These are phyloP conservation scores for Colletotrichum scovillei DNA, from an alignment of 2,329 filamentous ascomycete species.

Conservation along the genomic window DNA sequence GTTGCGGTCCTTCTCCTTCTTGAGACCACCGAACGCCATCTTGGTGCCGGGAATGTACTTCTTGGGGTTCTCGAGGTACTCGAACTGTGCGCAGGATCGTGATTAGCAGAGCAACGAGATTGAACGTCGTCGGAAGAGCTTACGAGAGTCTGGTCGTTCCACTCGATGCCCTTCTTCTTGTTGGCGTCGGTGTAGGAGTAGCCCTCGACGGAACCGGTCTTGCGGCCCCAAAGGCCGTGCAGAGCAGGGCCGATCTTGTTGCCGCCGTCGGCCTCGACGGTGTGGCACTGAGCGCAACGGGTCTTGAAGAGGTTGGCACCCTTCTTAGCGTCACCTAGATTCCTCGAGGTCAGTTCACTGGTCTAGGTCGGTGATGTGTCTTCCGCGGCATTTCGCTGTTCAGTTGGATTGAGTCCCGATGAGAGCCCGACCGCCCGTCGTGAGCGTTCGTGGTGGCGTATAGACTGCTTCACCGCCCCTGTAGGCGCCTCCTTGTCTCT, in stretches of 20 bases:
- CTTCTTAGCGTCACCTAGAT: constrained; percentile 89
- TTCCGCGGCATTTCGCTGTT: constrained; percentile 9
- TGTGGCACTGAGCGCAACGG: constrained; percentile 98
- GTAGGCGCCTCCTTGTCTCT: constrained; percentile 6
- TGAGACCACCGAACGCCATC: constrained; percentile 99
- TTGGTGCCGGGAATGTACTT: constrained; percentile 99
- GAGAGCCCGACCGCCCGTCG: neutral
- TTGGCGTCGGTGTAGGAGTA: constrained; percentile 99
- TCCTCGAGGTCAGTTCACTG: constrained; percentile 31
- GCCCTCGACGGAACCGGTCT: constrained; percentile 90
- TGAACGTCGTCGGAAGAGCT: constrained; percentile 42
- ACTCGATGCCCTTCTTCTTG: constrained; percentile 94
- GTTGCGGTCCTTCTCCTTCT: constrained; percentile 99
- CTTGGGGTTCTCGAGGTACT: constrained; percentile 99
- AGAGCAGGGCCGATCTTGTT: constrained; percentile 99
- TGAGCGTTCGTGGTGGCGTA: neutral
- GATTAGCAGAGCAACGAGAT: constrained; percentile 33
- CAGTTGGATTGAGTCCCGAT: neutral
- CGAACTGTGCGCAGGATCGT: constrained; percentile 69
- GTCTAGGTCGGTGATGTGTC: neutral
- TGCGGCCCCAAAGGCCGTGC: constrained; percentile 96
- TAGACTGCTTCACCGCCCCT: neutral
- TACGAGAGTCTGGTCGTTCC: constrained; percentile 89
- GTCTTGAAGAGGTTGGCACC: constrained; percentile 99
- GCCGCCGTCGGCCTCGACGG: constrained; percentile 86